These are phyloP conservation scores for Nitzschia palea DNA, from an alignment of 108 stramenopile genomes.

Conservation along the genomic window DNA sequence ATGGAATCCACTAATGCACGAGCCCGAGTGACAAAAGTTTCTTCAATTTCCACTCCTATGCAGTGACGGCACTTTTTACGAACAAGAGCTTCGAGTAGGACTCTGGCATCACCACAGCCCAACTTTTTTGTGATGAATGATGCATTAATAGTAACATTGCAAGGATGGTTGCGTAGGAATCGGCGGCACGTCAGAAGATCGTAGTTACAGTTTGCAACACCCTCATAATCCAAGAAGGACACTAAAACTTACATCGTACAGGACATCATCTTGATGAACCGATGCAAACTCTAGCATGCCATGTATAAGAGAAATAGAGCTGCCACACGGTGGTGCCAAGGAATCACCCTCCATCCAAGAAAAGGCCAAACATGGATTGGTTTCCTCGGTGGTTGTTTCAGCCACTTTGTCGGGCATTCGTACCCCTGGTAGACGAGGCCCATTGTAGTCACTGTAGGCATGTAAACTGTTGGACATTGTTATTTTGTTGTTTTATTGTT, in stretches of 20 bases:
- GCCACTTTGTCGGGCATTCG: not conserved
- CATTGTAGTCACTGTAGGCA: slow-evolving; percentile 6
- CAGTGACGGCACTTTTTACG: slow-evolving; percentile 16
- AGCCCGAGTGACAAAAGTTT: slow-evolving; percentile 14
- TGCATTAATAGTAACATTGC: too few species aligned
- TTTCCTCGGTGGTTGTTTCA: not conserved
- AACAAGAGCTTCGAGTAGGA: slow-evolving; percentile 52
- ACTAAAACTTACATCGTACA: slow-evolving; percentile 48
- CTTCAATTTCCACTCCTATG: slow-evolving; percentile 37
- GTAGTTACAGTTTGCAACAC: too few species aligned
- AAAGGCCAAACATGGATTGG: slow-evolving; percentile 24
- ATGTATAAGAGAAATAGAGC: slow-evolving; percentile 28
- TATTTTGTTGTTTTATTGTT: too few species aligned
- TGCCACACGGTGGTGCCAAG: slow-evolving; percentile 42
- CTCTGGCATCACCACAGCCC: slow-evolving; percentile 76
- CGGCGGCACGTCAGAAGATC: too few species aligned
- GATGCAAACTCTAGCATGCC: slow-evolving; percentile 23
- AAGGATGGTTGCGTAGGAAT: too few species aligned
- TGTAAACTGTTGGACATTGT: slow-evolving; percentile 5
- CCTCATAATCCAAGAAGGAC: too few species aligned
- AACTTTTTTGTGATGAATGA: too few species aligned
- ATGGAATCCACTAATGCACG: not conserved
- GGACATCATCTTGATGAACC: slow-evolving; percentile 36
- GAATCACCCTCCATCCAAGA: slow-evolving; percentile 45
- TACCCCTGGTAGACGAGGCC: not conserved